Percentiles rank a stretch among this genome's conserved stretches.
Evolutionary conservation across 225 moss, liverwort and hornwort species (phyloP).

Genomic region (Sphagnum contortum): DNA sequence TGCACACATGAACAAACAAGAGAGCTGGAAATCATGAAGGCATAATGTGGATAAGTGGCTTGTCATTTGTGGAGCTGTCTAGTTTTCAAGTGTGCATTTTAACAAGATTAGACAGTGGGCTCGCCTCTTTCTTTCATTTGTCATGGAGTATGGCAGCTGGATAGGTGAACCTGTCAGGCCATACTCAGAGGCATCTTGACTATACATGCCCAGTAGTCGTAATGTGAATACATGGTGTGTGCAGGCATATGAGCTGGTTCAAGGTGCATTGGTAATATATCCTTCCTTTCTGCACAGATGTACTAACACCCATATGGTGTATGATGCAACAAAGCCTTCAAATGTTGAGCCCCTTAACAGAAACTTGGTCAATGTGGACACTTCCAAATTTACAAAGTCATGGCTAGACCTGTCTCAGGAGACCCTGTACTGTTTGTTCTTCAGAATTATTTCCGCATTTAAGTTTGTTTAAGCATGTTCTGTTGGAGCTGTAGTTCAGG

Average conservation of each 20-base stretch:
- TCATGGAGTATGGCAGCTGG: background rate
- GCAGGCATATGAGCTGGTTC: slow-evolving; percentile 60
- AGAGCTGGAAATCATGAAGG: too few species aligned
- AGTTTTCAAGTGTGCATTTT: too few species aligned
- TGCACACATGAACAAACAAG: too few species aligned
- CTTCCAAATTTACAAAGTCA: background rate
- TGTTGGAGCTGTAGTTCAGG: too few species aligned
- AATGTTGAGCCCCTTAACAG: background rate
- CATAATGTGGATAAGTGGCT: too few species aligned
- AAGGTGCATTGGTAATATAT: slow-evolving; percentile 57
- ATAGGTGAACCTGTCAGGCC: background rate
- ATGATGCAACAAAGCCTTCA: background rate
- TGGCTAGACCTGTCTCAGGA: background rate
- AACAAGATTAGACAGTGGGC: too few species aligned
- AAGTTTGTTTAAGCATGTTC: background rate
- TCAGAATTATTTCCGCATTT: background rate
- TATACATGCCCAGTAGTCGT: background rate
- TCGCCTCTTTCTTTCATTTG: too few species aligned
- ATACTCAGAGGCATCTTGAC: background rate
- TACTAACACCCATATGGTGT: background rate
- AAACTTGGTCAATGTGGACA: background rate
- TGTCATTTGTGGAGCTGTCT: too few species aligned
- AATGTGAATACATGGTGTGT: background rate
- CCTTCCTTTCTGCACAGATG: background rate
- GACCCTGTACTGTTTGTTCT: background rate